A percentile compares a stretch with the other conserved stretches of the same genome.
phyloP scores from a whole-genome alignment of 2,329 filamentous ascomycete genomes.

The Diaporthe velutina region DNA sequence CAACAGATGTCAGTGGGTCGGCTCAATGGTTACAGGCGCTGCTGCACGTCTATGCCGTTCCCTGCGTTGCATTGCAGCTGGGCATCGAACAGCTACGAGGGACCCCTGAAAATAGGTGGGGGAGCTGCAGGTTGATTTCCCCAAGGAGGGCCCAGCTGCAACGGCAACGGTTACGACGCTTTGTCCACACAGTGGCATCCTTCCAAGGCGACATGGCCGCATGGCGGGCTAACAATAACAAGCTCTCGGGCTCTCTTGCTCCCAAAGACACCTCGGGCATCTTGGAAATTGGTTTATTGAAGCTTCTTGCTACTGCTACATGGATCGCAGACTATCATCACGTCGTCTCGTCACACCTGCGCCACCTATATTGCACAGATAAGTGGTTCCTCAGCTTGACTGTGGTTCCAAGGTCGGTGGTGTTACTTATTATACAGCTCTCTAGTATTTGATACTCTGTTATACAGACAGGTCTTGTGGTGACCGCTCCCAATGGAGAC shows the following conservation, averaged over 20 bases:
- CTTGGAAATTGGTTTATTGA: constrained; percentile 11
- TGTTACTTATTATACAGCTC: constrained; percentile 10
- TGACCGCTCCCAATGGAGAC: background rate
- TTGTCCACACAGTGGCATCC: background rate
- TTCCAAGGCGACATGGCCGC: background rate
- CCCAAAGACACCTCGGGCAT: background rate
- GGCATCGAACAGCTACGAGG: background rate
- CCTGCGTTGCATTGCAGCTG: background rate
- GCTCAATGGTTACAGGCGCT: constrained; percentile 14
- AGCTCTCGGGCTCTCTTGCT: constrained; percentile 6
- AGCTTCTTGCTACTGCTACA: background rate
- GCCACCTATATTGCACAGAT: background rate
- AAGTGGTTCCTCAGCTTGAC: no score
- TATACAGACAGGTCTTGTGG: constrained; percentile 21
- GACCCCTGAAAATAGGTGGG: background rate
- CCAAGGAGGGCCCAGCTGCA: constrained; percentile 11
- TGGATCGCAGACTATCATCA: background rate
- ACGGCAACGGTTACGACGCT: background rate
- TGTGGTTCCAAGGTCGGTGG: no score
- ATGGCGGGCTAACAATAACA: background rate
- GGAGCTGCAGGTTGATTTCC: constrained; percentile 10
- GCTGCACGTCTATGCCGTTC: constrained; percentile 28
- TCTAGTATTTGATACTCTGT: background rate
- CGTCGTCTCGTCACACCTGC: background rate
- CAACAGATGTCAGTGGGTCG: constrained; percentile 30